Percentiles rank a stretch among this genome's conserved stretches.
Evolutionary conservation across 768 basidiomycete genomes (phyloP).

Genomic region (Mycena leptocephala): DNA sequence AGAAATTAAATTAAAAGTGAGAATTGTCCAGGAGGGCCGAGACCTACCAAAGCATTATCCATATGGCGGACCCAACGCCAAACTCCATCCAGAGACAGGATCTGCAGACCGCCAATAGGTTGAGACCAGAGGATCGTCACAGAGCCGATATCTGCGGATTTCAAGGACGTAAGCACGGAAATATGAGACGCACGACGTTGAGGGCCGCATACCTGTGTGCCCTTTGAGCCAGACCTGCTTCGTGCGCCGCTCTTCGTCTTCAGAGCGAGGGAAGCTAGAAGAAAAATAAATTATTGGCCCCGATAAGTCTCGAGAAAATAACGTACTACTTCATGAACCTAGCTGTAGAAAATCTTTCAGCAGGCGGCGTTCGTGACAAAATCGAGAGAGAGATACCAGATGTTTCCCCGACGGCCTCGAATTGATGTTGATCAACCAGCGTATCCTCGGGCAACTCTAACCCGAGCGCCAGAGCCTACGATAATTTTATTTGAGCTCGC

Average conservation of each 20-base stretch:
- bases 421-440: slow-evolving; percentile 58
- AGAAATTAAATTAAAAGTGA: too few species aligned
- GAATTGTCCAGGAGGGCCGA: too few species aligned
- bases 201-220: slow-evolving; percentile 62
- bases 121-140: slow-evolving; percentile 66
- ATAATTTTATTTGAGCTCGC: background rate
- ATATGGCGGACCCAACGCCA: too few species aligned
- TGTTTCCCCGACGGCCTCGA: slow-evolving; percentile 54
- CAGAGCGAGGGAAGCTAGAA: slow-evolving; percentile 61
- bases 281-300: too few species aligned
- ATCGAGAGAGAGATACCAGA: too few species aligned
- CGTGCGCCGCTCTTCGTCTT: slow-evolving; percentile 60
- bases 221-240: slow-evolving; percentile 69
- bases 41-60: too few species aligned
- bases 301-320: too few species aligned
- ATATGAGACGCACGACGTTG: too few species aligned
- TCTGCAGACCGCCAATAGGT: slow-evolving; percentile 64
- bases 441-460: slow-evolving; percentile 64
- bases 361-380: too few species aligned
- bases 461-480: slow-evolving; percentile 59
- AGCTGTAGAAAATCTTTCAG: too few species aligned
- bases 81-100: slow-evolving; percentile 58
- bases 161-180: too few species aligned
- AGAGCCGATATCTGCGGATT: slow-evolving; percentile 57
- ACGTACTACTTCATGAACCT: too few species aligned